Conservation (phyloP, 179 eudicot species). For the Patellifolia procumbens region DNA sequence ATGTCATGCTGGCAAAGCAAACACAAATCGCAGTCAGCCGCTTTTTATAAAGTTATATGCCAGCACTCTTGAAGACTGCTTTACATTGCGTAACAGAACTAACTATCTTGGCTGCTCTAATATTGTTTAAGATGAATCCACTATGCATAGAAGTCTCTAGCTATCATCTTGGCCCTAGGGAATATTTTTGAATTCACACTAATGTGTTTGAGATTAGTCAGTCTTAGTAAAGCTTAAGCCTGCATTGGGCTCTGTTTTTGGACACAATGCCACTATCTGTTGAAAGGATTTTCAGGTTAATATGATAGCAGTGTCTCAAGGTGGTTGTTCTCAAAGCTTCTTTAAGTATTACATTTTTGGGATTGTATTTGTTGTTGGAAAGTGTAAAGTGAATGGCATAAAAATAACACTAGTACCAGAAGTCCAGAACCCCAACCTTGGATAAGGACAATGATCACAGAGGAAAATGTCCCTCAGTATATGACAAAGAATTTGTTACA, state of each 20-base stretch:
- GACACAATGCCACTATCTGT: neutral
- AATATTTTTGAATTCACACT: neutral
- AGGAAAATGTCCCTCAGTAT: neutral
- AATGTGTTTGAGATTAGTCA: neutral
- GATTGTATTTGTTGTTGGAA: neutral
- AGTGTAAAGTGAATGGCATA: neutral
- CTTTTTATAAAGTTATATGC: neutral
- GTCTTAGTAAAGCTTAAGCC: neutral
- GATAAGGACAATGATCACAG: neutral
- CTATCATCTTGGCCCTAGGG: neutral
- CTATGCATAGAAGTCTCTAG: neutral
- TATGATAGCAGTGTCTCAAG: neutral
- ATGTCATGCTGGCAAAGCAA: conserved; percentile 41
- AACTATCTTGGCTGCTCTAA: neutral
- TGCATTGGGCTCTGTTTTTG: no score
- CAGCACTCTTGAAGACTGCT: neutral
- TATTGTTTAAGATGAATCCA: neutral
- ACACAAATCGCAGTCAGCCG: conserved; percentile 12
- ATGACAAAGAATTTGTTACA: neutral
- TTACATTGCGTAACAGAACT: no score
- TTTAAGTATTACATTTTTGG: neutral
- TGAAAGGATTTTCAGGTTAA: neutral
- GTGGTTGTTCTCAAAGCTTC: neutral
- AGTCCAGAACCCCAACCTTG: neutral
- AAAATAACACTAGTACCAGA: neutral